A percentile compares a stretch with the other conserved stretches of the same genome.
Conservation (phyloP, 495 filamentous ascomycete genomes). For the Cladorrhinum samala region DNA sequence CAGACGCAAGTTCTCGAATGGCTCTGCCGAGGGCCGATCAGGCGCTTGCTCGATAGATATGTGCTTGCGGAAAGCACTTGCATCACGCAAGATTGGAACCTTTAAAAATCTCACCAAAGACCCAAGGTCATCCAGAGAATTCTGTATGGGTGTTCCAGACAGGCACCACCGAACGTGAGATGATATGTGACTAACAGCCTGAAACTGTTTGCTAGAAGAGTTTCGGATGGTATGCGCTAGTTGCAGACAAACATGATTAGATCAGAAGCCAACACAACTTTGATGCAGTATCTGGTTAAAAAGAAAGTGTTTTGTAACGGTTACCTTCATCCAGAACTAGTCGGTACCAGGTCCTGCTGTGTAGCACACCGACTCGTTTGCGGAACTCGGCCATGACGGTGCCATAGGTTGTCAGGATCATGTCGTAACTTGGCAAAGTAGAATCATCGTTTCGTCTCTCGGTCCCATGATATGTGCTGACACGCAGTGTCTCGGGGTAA, state of each 20-base stretch:
- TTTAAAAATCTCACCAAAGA: background rate
- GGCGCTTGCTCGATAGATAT: background rate
- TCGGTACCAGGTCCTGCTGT: background rate
- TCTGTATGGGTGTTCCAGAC: background rate
- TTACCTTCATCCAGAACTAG: background rate
- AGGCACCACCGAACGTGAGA: slow-evolving; percentile 1
- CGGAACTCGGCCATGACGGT: background rate
- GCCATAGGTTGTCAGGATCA: background rate
- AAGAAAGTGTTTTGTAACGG: no score
- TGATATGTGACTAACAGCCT: background rate
- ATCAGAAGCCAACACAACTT: background rate
- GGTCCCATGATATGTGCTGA: background rate
- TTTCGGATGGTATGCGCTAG: background rate
- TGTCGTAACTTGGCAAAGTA: background rate
- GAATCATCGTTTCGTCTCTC: background rate
- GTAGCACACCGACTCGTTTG: background rate
- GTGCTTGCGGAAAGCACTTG: background rate
- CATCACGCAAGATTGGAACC: background rate
- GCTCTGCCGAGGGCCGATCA: background rate
- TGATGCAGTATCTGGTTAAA: no score
- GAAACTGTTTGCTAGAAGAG: background rate
- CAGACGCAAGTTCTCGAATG: background rate
- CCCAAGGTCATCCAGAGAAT: background rate
- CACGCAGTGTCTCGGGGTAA: background rate
- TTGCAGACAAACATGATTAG: background rate